Evolutionary conservation across 1,284 basidiomycete species (phyloP).

Genomic region (Cryptococcus depauperatus): DNA sequence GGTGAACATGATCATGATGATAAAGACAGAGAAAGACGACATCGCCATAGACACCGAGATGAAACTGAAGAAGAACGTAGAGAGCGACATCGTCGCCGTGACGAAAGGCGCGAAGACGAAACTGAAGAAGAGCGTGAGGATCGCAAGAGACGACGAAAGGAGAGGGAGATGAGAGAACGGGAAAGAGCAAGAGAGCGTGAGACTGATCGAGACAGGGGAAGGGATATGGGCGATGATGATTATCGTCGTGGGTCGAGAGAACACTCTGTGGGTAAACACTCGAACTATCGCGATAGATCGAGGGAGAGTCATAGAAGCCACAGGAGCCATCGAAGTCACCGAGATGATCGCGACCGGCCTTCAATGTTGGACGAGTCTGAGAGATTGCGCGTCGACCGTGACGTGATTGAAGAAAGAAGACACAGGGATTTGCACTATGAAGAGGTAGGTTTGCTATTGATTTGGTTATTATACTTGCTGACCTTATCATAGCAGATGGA

Average conservation of each 20-base stretch:
- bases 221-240: no score
- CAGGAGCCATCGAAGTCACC: conserved; percentile 7
- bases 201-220: no score
- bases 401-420: conserved; percentile 27
- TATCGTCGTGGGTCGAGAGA: conserved; percentile 15
- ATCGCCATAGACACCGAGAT: conserved; percentile 43
- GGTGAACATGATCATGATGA: conserved; percentile 18
- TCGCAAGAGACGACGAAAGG: conserved; percentile 13
- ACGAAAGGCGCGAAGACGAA: no score
- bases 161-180: conserved; percentile 21
- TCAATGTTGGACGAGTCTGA: conserved; percentile 29
- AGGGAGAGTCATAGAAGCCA: conserved; percentile 28
- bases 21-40: conserved; percentile 41
- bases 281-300: conserved; percentile 19
- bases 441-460: conserved; percentile 6
- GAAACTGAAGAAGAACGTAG: conserved; percentile 18
- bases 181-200: conserved; percentile 13
- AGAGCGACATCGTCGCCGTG: conserved; percentile 17
- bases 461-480: background rate
- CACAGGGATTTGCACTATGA: conserved; percentile 16
- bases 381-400: no score
- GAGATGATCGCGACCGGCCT: conserved; percentile 4
- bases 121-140: conserved; percentile 31
- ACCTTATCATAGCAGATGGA: background rate
- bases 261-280: conserved; percentile 9